A percentile compares a stretch with the other conserved stretches of the same genome.
phyloP scores from a whole-genome alignment of 2,329 filamentous ascomycete species.

The Fusarium protoensiforme region DNA sequence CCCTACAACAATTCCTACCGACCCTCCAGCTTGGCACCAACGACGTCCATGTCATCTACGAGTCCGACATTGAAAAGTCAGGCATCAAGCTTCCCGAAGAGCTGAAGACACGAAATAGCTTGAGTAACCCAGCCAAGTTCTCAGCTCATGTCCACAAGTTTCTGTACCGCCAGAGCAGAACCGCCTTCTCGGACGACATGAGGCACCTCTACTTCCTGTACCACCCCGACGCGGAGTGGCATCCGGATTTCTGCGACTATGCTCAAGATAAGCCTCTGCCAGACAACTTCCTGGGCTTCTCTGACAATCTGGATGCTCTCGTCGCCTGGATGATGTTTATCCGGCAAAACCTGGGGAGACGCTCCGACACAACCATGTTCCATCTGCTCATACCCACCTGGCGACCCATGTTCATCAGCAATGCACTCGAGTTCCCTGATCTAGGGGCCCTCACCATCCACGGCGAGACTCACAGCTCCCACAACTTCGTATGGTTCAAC shows the following conservation, averaged over 20 bases:
- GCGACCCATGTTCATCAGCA: conserved; percentile 23
- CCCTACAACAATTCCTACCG: conserved; percentile 20
- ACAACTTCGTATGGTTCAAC: conserved; percentile 32
- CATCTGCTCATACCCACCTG: conserved; percentile 28
- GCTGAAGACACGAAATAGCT: conserved; percentile 15
- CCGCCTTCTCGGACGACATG: conserved; percentile 16
- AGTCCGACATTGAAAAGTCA: conserved; percentile 20
- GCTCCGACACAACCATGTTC: conserved; percentile 26
- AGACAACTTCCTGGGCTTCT: conserved; percentile 27
- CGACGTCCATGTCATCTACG: conserved; percentile 25
- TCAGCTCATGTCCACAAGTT: conserved; percentile 26
- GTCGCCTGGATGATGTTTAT: conserved; percentile 25
- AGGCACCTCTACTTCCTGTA: conserved; percentile 29
- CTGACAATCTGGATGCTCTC: conserved; percentile 29
- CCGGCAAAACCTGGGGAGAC: conserved; percentile 26
- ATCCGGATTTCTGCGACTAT: conserved; percentile 24
- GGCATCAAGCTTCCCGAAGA: conserved; percentile 28
- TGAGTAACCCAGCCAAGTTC: conserved; percentile 23
- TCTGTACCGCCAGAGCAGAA: conserved; percentile 18
- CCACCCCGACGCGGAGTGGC: conserved; percentile 27
- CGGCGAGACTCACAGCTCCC: conserved; percentile 23
- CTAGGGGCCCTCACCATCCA: conserved; percentile 22
- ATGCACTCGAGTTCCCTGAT: conserved; percentile 30
- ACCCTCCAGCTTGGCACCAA: conserved; percentile 22
- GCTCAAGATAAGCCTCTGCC: conserved; percentile 28